These are phyloP conservation scores for Trichoderma sp. DNA, from an alignment of 2,329 filamentous ascomycete genomes.

Conservation along the genomic window DNA sequence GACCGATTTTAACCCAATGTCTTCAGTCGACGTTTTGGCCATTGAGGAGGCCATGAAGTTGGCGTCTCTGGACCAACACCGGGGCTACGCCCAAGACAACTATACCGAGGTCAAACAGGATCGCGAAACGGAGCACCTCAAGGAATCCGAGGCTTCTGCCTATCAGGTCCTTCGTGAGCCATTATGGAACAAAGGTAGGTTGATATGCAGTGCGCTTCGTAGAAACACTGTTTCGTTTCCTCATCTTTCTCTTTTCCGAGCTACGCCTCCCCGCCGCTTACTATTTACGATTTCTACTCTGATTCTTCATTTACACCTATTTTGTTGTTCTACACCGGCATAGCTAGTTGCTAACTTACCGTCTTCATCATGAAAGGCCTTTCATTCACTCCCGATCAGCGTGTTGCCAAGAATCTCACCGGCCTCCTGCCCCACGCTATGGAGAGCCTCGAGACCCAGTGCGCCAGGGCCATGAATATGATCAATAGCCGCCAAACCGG, in stretches of 20 bases:
- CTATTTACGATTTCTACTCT: not conserved
- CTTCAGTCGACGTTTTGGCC: conserved; percentile 52
- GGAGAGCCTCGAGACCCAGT: conserved; percentile 58
- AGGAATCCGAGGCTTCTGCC: conserved; percentile 51
- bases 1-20: conserved; percentile 54
- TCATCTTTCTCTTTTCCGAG: not conserved
- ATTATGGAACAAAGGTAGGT: conserved; percentile 62
- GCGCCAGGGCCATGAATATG: conserved; percentile 67
- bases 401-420: conserved; percentile 61
- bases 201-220: not conserved
- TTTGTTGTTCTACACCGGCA: not conserved
- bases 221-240: not conserved
- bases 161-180: conserved; percentile 62
- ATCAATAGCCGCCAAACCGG: conserved; percentile 65
- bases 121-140: conserved; percentile 51
- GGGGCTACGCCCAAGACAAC: conserved; percentile 57
- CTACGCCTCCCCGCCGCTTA: not conserved
- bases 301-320: not conserved
- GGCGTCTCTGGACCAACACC: conserved; percentile 57
- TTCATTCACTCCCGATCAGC: conserved; percentile 62
- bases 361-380: conserved; percentile 45
- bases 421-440: conserved; percentile 63
- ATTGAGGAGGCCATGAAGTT: conserved; percentile 60
- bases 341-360: not conserved
- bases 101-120: conserved; percentile 56